Evolutionary conservation across 164 flowering plant genomes (phyloP).

Genomic region (Chimonanthus praecox): DNA sequence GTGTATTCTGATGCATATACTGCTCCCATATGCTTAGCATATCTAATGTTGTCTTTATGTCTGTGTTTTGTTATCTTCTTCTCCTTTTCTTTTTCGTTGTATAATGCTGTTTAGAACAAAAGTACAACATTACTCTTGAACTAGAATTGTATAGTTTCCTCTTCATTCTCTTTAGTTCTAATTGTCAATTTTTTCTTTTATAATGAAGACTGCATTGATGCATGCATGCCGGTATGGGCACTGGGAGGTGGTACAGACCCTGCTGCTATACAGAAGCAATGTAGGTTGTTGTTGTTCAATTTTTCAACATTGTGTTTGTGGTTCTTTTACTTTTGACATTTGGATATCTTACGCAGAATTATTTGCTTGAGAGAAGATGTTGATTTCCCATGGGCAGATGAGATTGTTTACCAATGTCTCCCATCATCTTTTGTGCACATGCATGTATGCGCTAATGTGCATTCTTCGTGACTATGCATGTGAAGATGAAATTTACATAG

Average conservation of each 20-base stretch:
- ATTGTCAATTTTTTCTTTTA: constrained; percentile 8
- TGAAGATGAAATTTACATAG: not conserved
- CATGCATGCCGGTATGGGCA: constrained; percentile 98
- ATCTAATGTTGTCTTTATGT: no score
- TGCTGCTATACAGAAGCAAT: constrained; percentile 79
- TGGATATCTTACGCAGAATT: not conserved
- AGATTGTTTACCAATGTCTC: not conserved
- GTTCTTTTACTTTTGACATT: not conserved
- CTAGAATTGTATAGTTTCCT: not conserved
- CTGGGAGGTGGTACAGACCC: constrained; percentile 98
- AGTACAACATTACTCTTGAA: no score
- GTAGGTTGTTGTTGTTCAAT: constrained; percentile 38
- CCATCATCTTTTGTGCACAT: not conserved
- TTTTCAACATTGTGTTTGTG: not conserved
- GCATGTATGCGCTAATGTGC: not conserved
- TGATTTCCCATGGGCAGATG: not conserved
- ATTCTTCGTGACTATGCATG: not conserved
- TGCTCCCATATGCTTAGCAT: no score
- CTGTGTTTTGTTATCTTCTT: no score
- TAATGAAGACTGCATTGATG: constrained; percentile 84
- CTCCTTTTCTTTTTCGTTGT: no score
- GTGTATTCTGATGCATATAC: no score
- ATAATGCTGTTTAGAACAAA: no score
- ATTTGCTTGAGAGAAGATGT: not conserved
- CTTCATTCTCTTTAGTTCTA: not conserved